Percentiles rank a stretch among this genome's conserved stretches.
These are phyloP conservation scores for Takakia lepidozioides DNA, from an alignment of 225 moss, liverwort and hornwort species.

Conservation along the genomic window DNA sequence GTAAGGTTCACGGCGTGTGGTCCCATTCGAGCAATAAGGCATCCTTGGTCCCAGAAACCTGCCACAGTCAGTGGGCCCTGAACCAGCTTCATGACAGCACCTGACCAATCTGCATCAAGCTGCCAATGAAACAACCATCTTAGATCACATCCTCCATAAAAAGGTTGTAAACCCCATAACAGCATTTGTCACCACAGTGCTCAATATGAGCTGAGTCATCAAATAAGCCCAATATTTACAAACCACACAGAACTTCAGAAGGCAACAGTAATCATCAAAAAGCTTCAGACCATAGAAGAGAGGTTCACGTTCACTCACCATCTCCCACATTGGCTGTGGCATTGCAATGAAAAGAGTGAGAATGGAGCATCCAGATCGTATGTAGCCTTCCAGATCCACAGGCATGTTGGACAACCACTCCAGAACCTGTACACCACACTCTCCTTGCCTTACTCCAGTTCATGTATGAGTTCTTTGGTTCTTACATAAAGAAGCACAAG, in stretches of 20 bases:
- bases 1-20: slow-evolving; percentile 56
- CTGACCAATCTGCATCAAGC: slow-evolving; percentile 82
- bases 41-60: slow-evolving; percentile 72
- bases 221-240: too few relatives aligned
- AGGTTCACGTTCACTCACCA: slow-evolving; percentile 60
- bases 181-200: too few relatives aligned
- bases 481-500: too few relatives aligned
- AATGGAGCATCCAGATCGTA: slow-evolving; percentile 98
- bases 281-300: too few relatives aligned
- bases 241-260: background rate
- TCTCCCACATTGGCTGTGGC: slow-evolving; percentile 73
- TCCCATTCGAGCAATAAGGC: slow-evolving; percentile 68
- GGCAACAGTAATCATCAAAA: background rate
- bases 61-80: slow-evolving; percentile 31
- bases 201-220: too few relatives aligned
- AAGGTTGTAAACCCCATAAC: slow-evolving; percentile 4
- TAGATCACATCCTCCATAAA: background rate
- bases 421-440: slow-evolving; percentile 60
- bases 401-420: slow-evolving; percentile 98
- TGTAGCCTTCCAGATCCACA: slow-evolving; percentile 94
- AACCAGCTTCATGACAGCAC: slow-evolving; percentile 65
- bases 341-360: slow-evolving; percentile 85
- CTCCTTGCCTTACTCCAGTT: too few relatives aligned
- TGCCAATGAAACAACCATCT: slow-evolving; percentile 19
- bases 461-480: too few relatives aligned